Evolutionary conservation across 78 protist species (phyloP).

Genomic region (Bodo saltans): DNA sequence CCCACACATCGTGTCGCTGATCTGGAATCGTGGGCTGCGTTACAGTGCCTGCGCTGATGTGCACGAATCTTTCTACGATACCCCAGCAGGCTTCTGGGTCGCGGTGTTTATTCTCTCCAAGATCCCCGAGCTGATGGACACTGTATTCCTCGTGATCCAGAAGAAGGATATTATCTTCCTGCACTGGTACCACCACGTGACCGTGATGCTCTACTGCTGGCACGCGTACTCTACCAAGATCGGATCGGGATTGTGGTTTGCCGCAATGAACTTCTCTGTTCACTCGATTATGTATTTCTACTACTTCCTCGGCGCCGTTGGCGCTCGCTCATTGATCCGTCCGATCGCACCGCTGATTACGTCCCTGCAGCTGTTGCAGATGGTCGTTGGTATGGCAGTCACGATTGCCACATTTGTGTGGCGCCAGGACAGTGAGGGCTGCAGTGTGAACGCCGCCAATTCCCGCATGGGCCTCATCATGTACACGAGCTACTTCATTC

Average conservation of each 20-base stretch:
- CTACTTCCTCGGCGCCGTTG: slow-evolving; percentile 29
- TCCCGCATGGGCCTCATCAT: slow-evolving; percentile 25
- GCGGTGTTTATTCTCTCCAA: slow-evolving; percentile 27
- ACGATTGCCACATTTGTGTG: background rate
- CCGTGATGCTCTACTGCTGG: slow-evolving; percentile 44
- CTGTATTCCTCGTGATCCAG: slow-evolving; percentile 45
- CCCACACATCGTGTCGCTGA: background rate
- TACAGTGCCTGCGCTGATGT: slow-evolving; percentile 3
- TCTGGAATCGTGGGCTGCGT: background rate
- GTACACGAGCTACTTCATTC: slow-evolving; percentile 53
- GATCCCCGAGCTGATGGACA: slow-evolving; percentile 52
- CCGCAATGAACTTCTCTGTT: slow-evolving; percentile 39
- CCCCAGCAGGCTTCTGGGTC: background rate
- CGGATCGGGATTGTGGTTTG: slow-evolving; percentile 24
- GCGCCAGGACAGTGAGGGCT: slow-evolving; percentile 4
- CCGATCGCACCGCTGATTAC: slow-evolving; percentile 26
- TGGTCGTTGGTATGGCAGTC: slow-evolving; percentile 44
- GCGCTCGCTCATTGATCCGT: too few relatives aligned
- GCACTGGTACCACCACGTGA: slow-evolving; percentile 59
- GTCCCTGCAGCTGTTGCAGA: slow-evolving; percentile 39
- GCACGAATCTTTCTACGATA: background rate
- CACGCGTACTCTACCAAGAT: slow-evolving; percentile 23
- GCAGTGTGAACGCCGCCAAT: slow-evolving; percentile 10
- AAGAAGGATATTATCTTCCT: slow-evolving; percentile 42
- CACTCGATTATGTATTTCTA: slow-evolving; percentile 47